Percentiles rank a stretch among this genome's conserved stretches.
phyloP scores from a whole-genome alignment of 805 yeast species.

The Cyberlindnera mrakii region DNA sequence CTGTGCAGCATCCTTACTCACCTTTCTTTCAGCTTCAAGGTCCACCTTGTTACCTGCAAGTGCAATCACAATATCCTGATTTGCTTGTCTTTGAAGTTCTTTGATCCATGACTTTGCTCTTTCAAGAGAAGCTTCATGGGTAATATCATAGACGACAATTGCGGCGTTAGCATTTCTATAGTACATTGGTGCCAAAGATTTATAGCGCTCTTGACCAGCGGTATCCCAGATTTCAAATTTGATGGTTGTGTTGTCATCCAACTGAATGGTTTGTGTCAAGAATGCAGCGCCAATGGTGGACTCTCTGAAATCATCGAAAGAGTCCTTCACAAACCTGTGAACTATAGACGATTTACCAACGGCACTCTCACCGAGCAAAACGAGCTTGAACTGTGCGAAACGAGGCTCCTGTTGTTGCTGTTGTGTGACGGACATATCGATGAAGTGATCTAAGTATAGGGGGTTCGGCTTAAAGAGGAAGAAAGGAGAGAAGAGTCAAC shows the following conservation, averaged over 20 bases:
- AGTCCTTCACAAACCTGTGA: conserved; percentile 64
- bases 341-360: conserved; percentile 67
- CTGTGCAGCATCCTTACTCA: conserved; percentile 39
- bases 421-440: conserved; percentile 2
- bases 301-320: conserved; percentile 67
- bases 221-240: conserved; percentile 85
- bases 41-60: conserved; percentile 78
- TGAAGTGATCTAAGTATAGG: neutral
- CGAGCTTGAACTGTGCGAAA: conserved; percentile 54
- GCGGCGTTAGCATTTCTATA: conserved; percentile 80
- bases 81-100: conserved; percentile 65
- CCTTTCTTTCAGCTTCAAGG: conserved; percentile 43
- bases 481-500: too few relatives aligned
- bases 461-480: neutral
- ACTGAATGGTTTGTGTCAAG: conserved; percentile 57
- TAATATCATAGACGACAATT: conserved; percentile 69
- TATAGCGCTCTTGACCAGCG: conserved; percentile 78
- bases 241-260: conserved; percentile 48
- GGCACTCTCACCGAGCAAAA: conserved; percentile 59
- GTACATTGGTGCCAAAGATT: conserved; percentile 78
- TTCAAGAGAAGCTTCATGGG: conserved; percentile 54
- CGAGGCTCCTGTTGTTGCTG: conserved; percentile 18
- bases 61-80: conserved; percentile 54
- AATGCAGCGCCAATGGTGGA: conserved; percentile 86
- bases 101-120: conserved; percentile 75